Conservation (phyloP, 352 stramenopile genomes). For the Phytopythium oedochilum region DNA sequence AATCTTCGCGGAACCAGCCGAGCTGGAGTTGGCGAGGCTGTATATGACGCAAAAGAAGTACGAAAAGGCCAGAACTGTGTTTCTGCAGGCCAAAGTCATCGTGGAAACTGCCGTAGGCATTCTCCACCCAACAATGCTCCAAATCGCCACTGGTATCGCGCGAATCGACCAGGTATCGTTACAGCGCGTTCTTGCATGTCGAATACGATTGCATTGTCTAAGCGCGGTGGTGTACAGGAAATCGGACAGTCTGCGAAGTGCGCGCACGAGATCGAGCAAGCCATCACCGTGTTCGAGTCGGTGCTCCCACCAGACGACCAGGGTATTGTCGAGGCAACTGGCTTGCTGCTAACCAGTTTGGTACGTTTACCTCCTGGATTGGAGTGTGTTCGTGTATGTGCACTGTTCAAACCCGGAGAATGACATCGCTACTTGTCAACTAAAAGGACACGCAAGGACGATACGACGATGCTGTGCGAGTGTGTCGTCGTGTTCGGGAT, state of each 20-base stretch:
- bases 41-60: slow-evolving; percentile 61
- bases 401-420: too few relatives aligned
- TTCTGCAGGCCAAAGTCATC: slow-evolving; percentile 22
- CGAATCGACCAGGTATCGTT: slow-evolving; percentile 21
- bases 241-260: slow-evolving; percentile 16
- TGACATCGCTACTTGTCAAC: too few relatives aligned
- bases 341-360: slow-evolving; percentile 37
- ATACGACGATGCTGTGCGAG: slow-evolving; percentile 20
- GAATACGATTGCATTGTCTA: neutral
- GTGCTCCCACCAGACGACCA: slow-evolving; percentile 30
- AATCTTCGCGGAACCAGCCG: slow-evolving; percentile 40
- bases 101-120: slow-evolving; percentile 32
- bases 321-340: slow-evolving; percentile 32
- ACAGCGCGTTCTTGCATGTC: neutral
- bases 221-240: slow-evolving; percentile 12
- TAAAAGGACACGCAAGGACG: slow-evolving; percentile 12
- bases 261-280: slow-evolving; percentile 18
- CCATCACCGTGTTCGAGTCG: slow-evolving; percentile 31
- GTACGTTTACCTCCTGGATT: slow-evolving; percentile 14
- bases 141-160: slow-evolving; percentile 40
- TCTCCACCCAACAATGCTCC: slow-evolving; percentile 51
- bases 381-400: too few relatives aligned
- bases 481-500: slow-evolving; percentile 15
- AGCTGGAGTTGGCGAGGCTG: slow-evolving; percentile 47
- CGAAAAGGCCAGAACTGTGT: slow-evolving; percentile 32